Evolutionary conservation across 495 filamentous ascomycete species (phyloP).

Genomic region (Lasiosphaeria hispida): DNA sequence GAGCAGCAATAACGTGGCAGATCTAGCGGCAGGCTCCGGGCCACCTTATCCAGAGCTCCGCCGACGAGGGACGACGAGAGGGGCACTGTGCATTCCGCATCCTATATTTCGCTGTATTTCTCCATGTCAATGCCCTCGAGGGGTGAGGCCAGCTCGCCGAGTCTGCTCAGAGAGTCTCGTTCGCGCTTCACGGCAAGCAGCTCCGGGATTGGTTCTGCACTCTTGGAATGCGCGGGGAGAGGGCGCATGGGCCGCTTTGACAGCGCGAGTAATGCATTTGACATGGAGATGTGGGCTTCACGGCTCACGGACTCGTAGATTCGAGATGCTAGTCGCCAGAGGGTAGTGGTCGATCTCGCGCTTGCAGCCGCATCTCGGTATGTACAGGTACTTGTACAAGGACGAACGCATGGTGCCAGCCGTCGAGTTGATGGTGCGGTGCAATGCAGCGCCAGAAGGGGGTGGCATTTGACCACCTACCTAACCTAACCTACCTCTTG

Average conservation of each 20-base stretch:
- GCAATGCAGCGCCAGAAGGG: no score
- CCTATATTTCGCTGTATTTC: no score
- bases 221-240: conserved; percentile 8
- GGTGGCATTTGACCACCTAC: no score
- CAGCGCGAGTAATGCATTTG: conserved; percentile 22
- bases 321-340: conserved; percentile 14
- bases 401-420: no score
- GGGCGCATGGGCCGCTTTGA: conserved; percentile 28
- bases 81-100: conserved; percentile 12
- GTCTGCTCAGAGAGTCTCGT: not conserved
- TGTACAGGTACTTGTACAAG: not conserved
- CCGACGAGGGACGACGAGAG: not conserved
- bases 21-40: conserved; percentile 13
- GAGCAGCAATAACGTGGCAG: conserved; percentile 6
- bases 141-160: not conserved
- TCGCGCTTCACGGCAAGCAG: not conserved
- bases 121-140: conserved; percentile 1
- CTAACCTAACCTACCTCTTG: no score
- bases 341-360: conserved; percentile 31
- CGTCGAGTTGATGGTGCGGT: no score
- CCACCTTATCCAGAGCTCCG: not conserved
- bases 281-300: not conserved
- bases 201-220: conserved; percentile 8
- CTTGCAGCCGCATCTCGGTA: conserved; percentile 28
- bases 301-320: conserved; percentile 10